These are phyloP conservation scores for Nematocida sp. DNA, from an alignment of 371 early-diverging fungal species.

Conservation along the genomic window DNA sequence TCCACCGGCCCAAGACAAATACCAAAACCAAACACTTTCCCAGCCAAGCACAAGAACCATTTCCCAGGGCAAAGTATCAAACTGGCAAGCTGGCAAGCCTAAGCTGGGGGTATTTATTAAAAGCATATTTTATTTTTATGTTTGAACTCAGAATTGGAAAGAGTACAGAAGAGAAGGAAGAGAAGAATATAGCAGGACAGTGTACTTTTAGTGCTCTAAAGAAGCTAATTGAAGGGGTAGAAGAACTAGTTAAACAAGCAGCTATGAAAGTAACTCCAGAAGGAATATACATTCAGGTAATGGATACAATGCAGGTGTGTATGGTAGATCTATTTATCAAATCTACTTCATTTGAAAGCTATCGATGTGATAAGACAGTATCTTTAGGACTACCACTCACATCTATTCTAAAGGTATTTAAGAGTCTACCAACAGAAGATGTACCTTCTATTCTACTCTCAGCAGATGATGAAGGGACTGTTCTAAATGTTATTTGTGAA, in stretches of 20 bases:
- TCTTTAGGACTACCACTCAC: conserved; percentile 79
- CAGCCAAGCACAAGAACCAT: not conserved
- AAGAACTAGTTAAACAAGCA: conserved; percentile 85
- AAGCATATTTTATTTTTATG: conserved; percentile 51
- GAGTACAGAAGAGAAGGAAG: conserved; percentile 8
- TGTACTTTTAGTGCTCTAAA: conserved; percentile 68
- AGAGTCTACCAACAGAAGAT: conserved; percentile 66
- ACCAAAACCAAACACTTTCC: not conserved
- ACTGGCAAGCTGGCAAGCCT: too few relatives aligned
- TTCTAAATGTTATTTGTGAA: conserved; percentile 52
- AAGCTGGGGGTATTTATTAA: not conserved
- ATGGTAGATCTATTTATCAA: conserved; percentile 78
- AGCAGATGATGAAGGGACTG: conserved; percentile 39
- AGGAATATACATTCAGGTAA: conserved; percentile 90
- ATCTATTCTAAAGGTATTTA: conserved; percentile 79
- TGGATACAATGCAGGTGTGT: conserved; percentile 93
- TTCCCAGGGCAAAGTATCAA: not conserved
- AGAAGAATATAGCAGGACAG: conserved; percentile 7
- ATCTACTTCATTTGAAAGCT: conserved; percentile 80
- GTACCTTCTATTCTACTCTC: conserved; percentile 33
- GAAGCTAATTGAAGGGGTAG: conserved; percentile 84
- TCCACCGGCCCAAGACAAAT: not conserved
- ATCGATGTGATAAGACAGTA: conserved; percentile 79
- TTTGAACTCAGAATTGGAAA: conserved; percentile 58
- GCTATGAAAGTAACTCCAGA: conserved; percentile 90